These are phyloP conservation scores for Esteya vermicola DNA, from an alignment of 2,329 filamentous ascomycete species.

Conservation along the genomic window DNA sequence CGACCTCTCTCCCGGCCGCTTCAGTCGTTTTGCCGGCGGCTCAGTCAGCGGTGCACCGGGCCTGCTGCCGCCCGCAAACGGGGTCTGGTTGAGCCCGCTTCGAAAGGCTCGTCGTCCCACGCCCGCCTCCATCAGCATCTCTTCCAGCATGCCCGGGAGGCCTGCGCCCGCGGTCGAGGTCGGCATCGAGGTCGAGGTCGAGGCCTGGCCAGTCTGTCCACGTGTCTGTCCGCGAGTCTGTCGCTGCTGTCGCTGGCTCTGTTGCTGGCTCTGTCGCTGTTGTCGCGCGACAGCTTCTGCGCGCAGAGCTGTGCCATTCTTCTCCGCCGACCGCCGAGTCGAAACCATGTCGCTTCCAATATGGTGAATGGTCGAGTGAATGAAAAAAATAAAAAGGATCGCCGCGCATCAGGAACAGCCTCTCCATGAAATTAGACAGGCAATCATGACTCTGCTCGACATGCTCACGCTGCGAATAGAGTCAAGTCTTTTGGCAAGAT, in stretches of 20 bases:
- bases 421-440: no score
- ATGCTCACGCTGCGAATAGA: no score
- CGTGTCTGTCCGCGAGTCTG: conserved; percentile 1
- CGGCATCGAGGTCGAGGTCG: neutral
- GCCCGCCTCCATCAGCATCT: conserved; percentile 11
- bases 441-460: no score
- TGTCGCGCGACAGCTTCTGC: conserved; percentile 2
- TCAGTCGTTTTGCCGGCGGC: conserved; percentile 10
- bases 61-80: no score
- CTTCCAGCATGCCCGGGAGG: conserved; percentile 7
- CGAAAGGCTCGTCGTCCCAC: no score
- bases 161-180: neutral
- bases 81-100: no score
- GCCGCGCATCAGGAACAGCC: no score
- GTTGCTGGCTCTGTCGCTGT: conserved; percentile 4
- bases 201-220: no score
- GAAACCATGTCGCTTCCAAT: neutral
- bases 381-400: no score
- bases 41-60: no score
- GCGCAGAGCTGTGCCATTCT: conserved; percentile 1
- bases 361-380: no score
- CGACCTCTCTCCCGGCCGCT: conserved; percentile 10
- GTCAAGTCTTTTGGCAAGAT: no score
- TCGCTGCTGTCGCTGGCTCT: conserved; percentile 1
- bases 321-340: neutral